phyloP scores from a whole-genome alignment of 345 rosid species.

The Citrus glauca region DNA sequence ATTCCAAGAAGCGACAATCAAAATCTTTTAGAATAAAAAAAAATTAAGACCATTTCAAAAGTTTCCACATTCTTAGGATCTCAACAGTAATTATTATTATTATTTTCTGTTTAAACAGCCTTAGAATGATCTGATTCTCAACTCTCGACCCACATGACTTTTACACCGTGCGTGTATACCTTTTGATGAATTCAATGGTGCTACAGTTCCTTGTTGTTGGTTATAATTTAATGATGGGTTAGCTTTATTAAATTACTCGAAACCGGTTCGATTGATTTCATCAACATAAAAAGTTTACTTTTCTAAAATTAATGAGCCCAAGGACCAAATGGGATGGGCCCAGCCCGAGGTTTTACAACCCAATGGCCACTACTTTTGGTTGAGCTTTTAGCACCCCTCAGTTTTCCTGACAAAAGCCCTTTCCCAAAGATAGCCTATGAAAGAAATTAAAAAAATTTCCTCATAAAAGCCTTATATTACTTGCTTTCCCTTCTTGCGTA shows the following conservation, averaged over 20 bases:
- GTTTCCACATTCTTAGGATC: slow-evolving; percentile 12
- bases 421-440: no score
- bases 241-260: no score
- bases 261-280: background rate
- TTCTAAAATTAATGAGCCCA: no score
- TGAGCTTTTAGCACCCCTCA: no score
- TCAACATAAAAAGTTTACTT: background rate
- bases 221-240: background rate
- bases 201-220: background rate
- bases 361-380: no score
- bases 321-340: no score
- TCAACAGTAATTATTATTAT: background rate
- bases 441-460: no score
- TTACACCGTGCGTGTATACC: background rate
- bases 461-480: no score
- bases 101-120: background rate
- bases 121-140: background rate
- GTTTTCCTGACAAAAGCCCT: no score
- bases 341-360: no score
- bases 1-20: background rate
- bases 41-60: background rate
- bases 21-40: background rate
- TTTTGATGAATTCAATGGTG: background rate
- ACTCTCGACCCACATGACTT: background rate
- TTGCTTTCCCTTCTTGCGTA: no score